Base-by-base conservation (phyloP, 768 basidiomycete genomes). In the Amanita polypyramis region DNA sequence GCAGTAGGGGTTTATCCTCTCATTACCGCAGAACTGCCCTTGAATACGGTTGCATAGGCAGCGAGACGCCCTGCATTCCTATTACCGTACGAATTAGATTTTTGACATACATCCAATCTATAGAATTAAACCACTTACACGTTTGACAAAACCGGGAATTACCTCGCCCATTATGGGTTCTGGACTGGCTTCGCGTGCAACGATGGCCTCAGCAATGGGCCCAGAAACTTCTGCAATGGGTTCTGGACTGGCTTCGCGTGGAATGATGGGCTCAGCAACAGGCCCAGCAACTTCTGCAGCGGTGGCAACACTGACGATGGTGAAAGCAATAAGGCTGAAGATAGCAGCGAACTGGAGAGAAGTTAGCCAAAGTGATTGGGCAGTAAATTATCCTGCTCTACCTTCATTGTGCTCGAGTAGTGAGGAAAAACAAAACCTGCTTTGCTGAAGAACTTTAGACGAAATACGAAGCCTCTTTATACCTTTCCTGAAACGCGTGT, bases 1-100 rank as follows among this genome's bases (percentile, higher is more conserved):
- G 41, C 57, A 58, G 34, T 48, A 19, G 20, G 55, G 52, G 48
- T 53, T 55, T 45, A 56, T 52, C 3, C 21, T 47, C 35, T 50
- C 40, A 23, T 49, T 51, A 21, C 55, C 57, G 12, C 57, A 58
- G 44, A 56, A 56, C 21, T 44, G 27, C 2, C 57, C 57, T 32
- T 40, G 39, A 32, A 30, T 7, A 5, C 20, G 2, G 20, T 48
- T 48, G 47, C 47, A 48, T 4, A 1, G 14, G 29, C 47, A 48
- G 1, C 3, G 6, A 17, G 47, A 48, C 4, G 19, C 0, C 4
- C 25, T n/a, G 47, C 47, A 48, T 3, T 5, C 34, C 37, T 47
- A 32, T 9, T 4, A n/a, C n/a, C 12, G n/a, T n/a, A 30, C 29
- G 9, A 14, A 11, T 39, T 30, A 32, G 36, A 38, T 15, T 3